Conservation (phyloP, 1,139 yeast species). For the Sugiyamaella neomexicana region DNA sequence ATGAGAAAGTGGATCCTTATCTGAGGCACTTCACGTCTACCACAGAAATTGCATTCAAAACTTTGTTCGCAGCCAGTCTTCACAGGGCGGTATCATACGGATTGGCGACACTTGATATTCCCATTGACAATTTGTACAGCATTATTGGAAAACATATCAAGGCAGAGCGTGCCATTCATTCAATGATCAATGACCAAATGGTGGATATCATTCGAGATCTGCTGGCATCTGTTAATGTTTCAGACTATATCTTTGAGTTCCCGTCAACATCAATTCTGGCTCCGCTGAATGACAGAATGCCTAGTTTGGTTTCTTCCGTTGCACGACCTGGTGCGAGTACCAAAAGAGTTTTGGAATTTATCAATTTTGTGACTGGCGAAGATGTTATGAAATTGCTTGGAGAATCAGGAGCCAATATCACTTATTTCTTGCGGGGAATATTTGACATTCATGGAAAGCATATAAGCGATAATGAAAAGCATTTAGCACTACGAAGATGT, state of each 20-base stretch:
- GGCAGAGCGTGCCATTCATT: not conserved
- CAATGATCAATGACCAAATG: conserved; percentile 7
- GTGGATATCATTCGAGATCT: conserved; percentile 8
- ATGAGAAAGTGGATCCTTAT: conserved; percentile 19
- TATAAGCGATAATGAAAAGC: conserved; percentile 15
- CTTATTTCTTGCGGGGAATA: conserved; percentile 1
- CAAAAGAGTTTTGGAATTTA: not conserved
- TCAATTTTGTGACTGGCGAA: not conserved
- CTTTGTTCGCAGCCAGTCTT: conserved; percentile 13
- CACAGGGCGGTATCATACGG: conserved; percentile 23
- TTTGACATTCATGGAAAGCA: conserved; percentile 1
- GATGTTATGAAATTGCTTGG: conserved; percentile 8
- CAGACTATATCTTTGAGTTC: not conserved
- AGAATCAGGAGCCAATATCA: not conserved
- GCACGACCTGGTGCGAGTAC: conserved; percentile 1
- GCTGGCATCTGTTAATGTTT: conserved; percentile 6
- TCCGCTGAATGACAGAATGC: not conserved
- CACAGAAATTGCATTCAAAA: conserved; percentile 12
- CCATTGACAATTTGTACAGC: conserved; percentile 14
- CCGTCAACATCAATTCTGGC: conserved; percentile 6
- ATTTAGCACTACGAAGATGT: conserved; percentile 17
- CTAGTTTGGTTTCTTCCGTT: not conserved
- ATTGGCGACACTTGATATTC: conserved; percentile 13
- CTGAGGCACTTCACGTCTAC: conserved; percentile 14
- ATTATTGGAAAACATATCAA: not conserved